Evolutionary conservation across 2,329 filamentous ascomycete genomes (phyloP).

Genomic region (Fusarium penzigii): DNA sequence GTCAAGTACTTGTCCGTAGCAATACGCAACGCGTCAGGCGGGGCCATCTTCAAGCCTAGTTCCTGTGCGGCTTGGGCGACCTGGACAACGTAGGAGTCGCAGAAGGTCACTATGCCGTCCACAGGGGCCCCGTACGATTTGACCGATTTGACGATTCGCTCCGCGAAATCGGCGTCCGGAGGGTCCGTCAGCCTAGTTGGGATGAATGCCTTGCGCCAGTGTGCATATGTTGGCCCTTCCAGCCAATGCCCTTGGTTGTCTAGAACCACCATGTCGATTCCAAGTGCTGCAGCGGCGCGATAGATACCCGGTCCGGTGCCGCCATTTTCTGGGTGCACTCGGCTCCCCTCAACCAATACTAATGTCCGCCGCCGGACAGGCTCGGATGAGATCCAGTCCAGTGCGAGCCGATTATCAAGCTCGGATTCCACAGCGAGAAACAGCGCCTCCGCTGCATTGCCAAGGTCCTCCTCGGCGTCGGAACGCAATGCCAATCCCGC

Average conservation of each 20-base stretch:
- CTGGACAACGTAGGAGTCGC: constrained; percentile 2
- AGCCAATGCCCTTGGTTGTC: constrained; percentile 3
- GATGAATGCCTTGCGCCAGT: too few species aligned
- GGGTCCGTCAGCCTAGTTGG: too few species aligned
- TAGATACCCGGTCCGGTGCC: constrained; percentile 3
- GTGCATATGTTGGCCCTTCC: too few species aligned
- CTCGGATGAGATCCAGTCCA: constrained; percentile 2
- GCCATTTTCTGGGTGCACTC: constrained; percentile 4
- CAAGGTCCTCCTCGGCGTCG: neutral
- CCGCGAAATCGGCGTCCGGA: too few species aligned
- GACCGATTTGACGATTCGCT: too few species aligned
- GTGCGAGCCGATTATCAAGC: constrained; percentile 2
- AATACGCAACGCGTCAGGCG: constrained; percentile 2
- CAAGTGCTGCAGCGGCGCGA: constrained; percentile 1
- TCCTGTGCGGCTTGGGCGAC: constrained; percentile 3
- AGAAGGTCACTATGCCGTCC: constrained; percentile 3
- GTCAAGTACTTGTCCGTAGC: constrained; percentile 8
- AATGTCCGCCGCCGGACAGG: neutral
- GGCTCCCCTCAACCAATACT: constrained; percentile 3
- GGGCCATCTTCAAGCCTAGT: neutral
- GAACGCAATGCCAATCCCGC: too few species aligned
- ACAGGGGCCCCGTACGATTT: constrained; percentile 1
- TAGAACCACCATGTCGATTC: constrained; percentile 4
- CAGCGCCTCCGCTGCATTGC: neutral
- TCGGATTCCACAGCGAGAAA: constrained; percentile 4